phyloP scores from a whole-genome alignment of 139 green algal genomes.

The Chlorella vulgaris region DNA sequence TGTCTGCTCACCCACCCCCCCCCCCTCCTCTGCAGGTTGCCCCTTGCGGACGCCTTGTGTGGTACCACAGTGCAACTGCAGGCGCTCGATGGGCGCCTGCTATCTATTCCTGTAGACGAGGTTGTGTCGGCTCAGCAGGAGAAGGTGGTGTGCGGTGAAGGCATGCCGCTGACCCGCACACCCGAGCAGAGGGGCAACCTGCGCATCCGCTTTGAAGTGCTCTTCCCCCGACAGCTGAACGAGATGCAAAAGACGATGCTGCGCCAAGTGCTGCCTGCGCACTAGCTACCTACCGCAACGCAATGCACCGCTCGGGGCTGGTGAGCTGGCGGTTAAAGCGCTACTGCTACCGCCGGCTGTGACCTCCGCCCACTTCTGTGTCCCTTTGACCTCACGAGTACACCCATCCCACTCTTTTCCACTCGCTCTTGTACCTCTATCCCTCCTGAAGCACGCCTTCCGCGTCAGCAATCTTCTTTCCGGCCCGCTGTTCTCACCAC shows the following conservation, averaged over 20 bases:
- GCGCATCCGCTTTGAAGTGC: constrained; percentile 67
- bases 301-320: too few species aligned
- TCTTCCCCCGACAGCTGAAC: constrained; percentile 45
- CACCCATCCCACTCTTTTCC: too few species aligned
- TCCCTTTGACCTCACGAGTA: too few species aligned
- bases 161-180: constrained; percentile 84
- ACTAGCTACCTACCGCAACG: background rate
- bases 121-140: constrained; percentile 14
- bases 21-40: constrained; percentile 8
- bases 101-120: constrained; percentile 49
- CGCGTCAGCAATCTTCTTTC: too few species aligned
- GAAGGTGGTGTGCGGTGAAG: constrained; percentile 63
- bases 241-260: constrained; percentile 49
- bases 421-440: too few species aligned
- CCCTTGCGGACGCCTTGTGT: constrained; percentile 64
- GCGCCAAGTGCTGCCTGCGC: constrained; percentile 36
- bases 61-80: constrained; percentile 43
- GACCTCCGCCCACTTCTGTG: too few species aligned
- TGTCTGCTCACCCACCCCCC: background rate
- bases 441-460: too few species aligned
- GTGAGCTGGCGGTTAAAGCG: too few species aligned
- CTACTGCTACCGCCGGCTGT: too few species aligned
- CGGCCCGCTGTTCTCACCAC: too few species aligned
- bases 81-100: constrained; percentile 64
- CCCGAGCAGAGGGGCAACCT: constrained; percentile 76